Base-by-base conservation (phyloP, 768 basidiomycete genomes). In the Boletus patriciae region DNA sequence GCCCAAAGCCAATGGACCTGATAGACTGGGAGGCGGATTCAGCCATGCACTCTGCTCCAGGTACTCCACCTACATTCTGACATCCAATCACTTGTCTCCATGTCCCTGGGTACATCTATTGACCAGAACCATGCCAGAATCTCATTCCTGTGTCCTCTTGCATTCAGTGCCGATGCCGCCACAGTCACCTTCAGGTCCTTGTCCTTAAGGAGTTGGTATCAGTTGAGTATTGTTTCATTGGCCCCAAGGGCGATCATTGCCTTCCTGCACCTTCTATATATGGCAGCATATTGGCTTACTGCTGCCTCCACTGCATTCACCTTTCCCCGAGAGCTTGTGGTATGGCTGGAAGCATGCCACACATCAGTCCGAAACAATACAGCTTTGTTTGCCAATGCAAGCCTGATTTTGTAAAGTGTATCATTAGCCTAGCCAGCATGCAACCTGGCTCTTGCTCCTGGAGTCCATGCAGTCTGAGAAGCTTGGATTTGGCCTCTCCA, bases 401-500 rank as follows among this genome's bases (percentile, higher is more conserved):
- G 41, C 5, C 6, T 0, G 1, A 41, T 41, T 2, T 41, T 19
- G 7, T 41, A 19, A 2, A 41, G n/a, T 10, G 18, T 10, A 40
- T 40, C 18, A 19, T 40, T 40, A 0, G 5, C 38, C 4, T 40
- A 10, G 2, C 18, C 38, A 0, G 10, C 5, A 1, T 3, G 3
- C 6, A 41, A 19, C 12, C 11, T 6, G 2, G 11, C 19, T 41
- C 41, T 11, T 6, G 19, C 1, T 12, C 12, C 2, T 11, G 6
- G 6, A 41, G 41, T 1, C 3, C 4, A 0, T 12, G 0, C 9
- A 9, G n/a, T 4, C 19, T 4, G 0, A 41, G 40, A 2, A 3
- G n/a, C 11, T 12, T 6, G 19, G 11, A 41, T 11, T 18, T 19
- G 10, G 3, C 3, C 2, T n/a, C 3, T 0, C 38, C 8, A 9